Base-by-base conservation (phyloP, 1,284 basidiomycete genomes). In the Trametes hirsuta region DNA sequence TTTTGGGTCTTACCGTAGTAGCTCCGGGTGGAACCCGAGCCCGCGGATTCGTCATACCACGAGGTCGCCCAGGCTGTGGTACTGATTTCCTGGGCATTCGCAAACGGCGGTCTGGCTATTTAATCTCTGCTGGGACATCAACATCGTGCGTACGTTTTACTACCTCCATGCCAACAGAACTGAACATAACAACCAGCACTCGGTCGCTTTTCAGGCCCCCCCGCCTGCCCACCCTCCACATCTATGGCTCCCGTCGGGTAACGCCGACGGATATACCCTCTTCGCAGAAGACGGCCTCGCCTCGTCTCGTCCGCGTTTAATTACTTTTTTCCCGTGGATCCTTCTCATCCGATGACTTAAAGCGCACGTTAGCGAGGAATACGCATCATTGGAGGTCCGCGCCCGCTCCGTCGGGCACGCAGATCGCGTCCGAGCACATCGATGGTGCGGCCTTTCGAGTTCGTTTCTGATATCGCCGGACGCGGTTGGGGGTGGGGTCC, bases 11-110 rank as follows among this genome's bases (percentile, higher is more conserved):
- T 2, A 22, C 36, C 36, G 37, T 35, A 57, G 22, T 55, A 37
- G 42, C 37, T 39, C 55, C 58, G 58, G 52, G 24, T 47, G 42
- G 55, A 47, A 57, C 51, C 54, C 51, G 54, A 46, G 15, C 8
- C 30, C 8, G 8, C 1, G 5, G 8, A 8, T 30, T 30, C 30
- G 30, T 30, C 30, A 30, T 30, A 30, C 30, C 41, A 47, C 44
- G 54, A 45, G 21, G 6, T n/a, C 18, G 18, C 6, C 34, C 30
- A 24, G 5, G 4, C 21, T 9, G 34, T 36, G 34, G 21, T 40
- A 30, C 8, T 8, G 30, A 30, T 30, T 2, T 0, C 30, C 30
- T 30, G 30, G 30, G 30, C 1, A 1, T 30, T 30, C 30, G 30
- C 30, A 30, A 8, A 8, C 30, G 30, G 30, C 30, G 5, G 30